Conservation (phyloP, 331 rosid genomes). For the Quercus phellos region DNA sequence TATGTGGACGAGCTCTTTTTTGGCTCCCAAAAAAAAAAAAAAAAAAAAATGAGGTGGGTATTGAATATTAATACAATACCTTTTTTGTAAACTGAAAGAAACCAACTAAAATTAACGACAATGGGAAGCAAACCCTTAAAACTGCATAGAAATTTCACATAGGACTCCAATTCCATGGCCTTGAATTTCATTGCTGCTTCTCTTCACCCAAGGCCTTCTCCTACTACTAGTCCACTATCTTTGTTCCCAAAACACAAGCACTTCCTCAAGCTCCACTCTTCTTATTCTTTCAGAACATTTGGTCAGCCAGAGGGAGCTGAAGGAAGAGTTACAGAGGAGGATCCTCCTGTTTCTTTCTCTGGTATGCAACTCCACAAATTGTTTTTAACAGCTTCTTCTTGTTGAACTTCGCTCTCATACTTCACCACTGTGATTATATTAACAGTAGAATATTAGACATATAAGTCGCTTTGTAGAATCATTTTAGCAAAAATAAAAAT, state of each 20-base stretch:
- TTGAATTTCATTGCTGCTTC: conserved; percentile 41
- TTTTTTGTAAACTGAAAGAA: neutral
- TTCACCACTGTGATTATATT: neutral
- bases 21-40: neutral
- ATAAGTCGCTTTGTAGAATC: no score
- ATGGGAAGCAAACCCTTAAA: neutral
- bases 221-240: conserved; percentile 16
- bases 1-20: conserved; percentile 13
- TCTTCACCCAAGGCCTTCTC: conserved; percentile 36
- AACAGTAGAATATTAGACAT: no score
- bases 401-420: neutral
- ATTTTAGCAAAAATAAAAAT: no score
- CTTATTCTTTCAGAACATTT: conserved; percentile 32
- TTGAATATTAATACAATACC: neutral
- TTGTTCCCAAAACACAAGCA: conserved; percentile 28
- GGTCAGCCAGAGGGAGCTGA: conserved; percentile 62
- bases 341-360: conserved; percentile 38
- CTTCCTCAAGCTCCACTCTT: conserved; percentile 27
- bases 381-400: neutral
- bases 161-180: conserved; percentile 46
- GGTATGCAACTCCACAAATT: conserved; percentile 30
- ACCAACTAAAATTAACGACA: neutral
- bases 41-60: conserved; percentile 1
- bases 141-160: neutral
- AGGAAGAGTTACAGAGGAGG: conserved; percentile 44